A percentile compares a stretch with the other conserved stretches of the same genome.
phyloP scores from a whole-genome alignment of 441 rosid genomes.

The Isatis lusitanica region DNA sequence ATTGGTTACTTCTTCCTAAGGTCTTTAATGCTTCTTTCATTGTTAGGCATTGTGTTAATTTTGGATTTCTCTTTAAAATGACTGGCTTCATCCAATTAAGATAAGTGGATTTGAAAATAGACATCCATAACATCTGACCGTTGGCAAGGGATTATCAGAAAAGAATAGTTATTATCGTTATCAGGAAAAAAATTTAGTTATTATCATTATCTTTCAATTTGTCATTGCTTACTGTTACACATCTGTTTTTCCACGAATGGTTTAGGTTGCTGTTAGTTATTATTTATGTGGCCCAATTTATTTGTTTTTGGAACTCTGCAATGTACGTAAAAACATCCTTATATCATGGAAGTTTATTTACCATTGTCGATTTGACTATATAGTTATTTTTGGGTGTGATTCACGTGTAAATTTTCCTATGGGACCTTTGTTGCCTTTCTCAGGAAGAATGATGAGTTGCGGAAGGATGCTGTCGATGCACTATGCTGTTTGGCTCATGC shows the following conservation, averaged over 20 bases:
- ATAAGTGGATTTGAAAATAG: constrained; percentile 10
- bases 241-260: constrained; percentile 2
- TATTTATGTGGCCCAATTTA: not conserved
- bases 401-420: not conserved
- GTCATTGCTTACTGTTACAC: constrained; percentile 20
- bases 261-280: constrained; percentile 12
- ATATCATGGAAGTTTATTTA: not conserved
- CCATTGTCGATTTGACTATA: constrained; percentile 12
- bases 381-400: constrained; percentile 5
- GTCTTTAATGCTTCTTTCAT: constrained; percentile 12
- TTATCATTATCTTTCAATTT: constrained; percentile 12
- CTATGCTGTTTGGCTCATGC: constrained; percentile 98
- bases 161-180: not conserved
- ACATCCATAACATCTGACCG: constrained; percentile 1
- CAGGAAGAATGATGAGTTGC: constrained; percentile 90
- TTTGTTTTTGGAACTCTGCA: constrained; percentile 14
- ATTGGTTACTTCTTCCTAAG: not conserved
- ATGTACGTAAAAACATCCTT: not conserved
- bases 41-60: constrained; percentile 7
- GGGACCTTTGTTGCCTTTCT: constrained; percentile 29
- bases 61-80: constrained; percentile 14
- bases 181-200: not conserved
- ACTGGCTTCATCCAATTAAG: constrained; percentile 8
- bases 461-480: constrained; percentile 97
- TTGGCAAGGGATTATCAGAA: constrained; percentile 3